phyloP scores from a whole-genome alignment of 257 asterid species.

The Nemophila menziesii region DNA sequence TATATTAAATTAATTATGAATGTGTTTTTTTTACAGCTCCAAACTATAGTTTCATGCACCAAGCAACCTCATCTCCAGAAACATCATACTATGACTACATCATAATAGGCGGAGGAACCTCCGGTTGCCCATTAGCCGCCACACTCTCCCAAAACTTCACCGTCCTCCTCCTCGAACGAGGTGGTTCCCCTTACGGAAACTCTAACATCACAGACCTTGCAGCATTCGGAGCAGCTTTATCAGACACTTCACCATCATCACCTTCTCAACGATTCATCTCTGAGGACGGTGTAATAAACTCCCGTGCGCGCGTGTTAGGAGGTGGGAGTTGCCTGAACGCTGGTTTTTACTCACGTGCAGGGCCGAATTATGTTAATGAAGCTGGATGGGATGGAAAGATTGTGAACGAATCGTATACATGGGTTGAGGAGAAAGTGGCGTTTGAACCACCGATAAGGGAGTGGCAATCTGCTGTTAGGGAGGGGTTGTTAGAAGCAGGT shows the following conservation, averaged over 20 bases:
- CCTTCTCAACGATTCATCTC: constrained; percentile 78
- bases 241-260: constrained; percentile 45
- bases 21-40: constrained; percentile 24
- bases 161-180: constrained; percentile 74
- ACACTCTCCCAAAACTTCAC: constrained; percentile 50
- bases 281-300: constrained; percentile 61
- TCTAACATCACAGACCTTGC: constrained; percentile 47
- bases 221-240: constrained; percentile 44
- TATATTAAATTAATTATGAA: too few species aligned
- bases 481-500: constrained; percentile 50
- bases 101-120: constrained; percentile 70
- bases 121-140: constrained; percentile 85
- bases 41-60: constrained; percentile 39
- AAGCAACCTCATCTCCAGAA: constrained; percentile 50
- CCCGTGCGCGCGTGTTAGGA: constrained; percentile 61
- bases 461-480: constrained; percentile 71
- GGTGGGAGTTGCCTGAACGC: constrained; percentile 71
- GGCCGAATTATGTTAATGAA: constrained; percentile 15
- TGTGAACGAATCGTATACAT: constrained; percentile 47
- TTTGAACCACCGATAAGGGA: constrained; percentile 41
- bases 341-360: constrained; percentile 65
- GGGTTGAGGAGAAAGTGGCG: constrained; percentile 70
- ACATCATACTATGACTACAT: constrained; percentile 58
- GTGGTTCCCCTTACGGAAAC: constrained; percentile 58
- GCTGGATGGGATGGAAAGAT: constrained; percentile 44